phyloP scores from a whole-genome alignment of 306 rosid species.

The Lathyrus tuberosus region DNA sequence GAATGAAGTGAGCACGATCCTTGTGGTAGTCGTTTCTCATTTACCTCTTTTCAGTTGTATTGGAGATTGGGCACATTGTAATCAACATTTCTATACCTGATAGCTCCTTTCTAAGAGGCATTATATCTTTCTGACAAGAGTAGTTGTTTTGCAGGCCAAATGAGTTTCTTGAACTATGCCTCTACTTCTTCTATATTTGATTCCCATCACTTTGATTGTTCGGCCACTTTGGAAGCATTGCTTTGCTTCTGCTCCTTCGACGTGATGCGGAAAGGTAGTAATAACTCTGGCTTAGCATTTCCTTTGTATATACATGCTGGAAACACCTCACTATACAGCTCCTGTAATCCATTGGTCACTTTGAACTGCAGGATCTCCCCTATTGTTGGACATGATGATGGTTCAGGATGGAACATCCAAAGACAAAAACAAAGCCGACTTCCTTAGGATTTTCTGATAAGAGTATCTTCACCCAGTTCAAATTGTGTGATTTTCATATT shows the following conservation, averaged over 20 bases:
- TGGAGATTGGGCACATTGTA: conserved; percentile 35
- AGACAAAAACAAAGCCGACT: conserved; percentile 96
- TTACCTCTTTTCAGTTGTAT: conserved; percentile 55
- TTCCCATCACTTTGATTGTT: conserved; percentile 66
- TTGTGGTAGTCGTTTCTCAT: too few species aligned
- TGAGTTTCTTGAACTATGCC: conserved; percentile 53
- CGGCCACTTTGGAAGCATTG: conserved; percentile 67
- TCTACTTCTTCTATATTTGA: conserved; percentile 75
- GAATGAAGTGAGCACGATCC: too few species aligned
- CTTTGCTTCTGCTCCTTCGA: too few species aligned
- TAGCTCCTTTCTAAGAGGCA: conserved; percentile 44
- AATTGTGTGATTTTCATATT: too few species aligned
- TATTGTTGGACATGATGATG: too few species aligned
- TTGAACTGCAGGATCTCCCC: conserved; percentile 92
- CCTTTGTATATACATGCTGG: conserved; percentile 67
- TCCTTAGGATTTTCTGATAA: conserved; percentile 81
- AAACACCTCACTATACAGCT: conserved; percentile 54
- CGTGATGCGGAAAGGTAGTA: conserved; percentile 66
- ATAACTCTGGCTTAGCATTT: conserved; percentile 68
- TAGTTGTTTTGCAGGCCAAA: too few species aligned
- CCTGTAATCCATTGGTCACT: conserved; percentile 62
- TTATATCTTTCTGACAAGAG: too few species aligned
- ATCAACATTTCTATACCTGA: conserved; percentile 48
- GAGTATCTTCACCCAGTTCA: too few species aligned
- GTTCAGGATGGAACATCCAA: conserved; percentile 91